A percentile compares a stretch with the other conserved stretches of the same genome.
Conservation (phyloP, 2,329 filamentous ascomycete species). For the Hymenoscyphus infarciens region DNA sequence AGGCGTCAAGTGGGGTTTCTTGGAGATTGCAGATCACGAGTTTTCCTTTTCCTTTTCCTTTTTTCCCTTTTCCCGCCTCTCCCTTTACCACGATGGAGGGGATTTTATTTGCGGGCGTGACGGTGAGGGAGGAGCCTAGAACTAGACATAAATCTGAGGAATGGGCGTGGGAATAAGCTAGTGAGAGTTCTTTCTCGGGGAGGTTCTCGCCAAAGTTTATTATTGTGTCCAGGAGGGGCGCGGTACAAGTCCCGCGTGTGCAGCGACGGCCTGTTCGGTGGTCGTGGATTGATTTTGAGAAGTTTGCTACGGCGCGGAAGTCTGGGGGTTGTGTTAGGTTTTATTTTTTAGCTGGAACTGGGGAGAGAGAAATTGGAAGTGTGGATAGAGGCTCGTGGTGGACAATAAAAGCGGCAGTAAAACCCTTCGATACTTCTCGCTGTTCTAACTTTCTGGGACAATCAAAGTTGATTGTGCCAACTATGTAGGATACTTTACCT, state of each 20-base stretch:
- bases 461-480: too few species aligned
- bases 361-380: too few species aligned
- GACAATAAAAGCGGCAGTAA: too few species aligned
- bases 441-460: too few species aligned
- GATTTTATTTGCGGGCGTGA: conserved; percentile 42
- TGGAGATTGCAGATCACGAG: conserved; percentile 47
- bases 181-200: conserved; percentile 33
- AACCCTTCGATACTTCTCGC: too few species aligned
- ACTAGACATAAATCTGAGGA: conserved; percentile 45
- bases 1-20: conserved; percentile 40
- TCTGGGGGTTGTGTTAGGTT: conserved; percentile 39
- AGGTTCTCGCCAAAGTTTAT: conserved; percentile 44
- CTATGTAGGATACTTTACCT: too few species aligned
- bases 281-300: conserved; percentile 42
- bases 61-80: conserved; percentile 7
- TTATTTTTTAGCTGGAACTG: too few species aligned
- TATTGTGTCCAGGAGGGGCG: conserved; percentile 42
- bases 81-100: conserved; percentile 31
- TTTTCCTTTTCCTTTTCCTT: conserved; percentile 33
- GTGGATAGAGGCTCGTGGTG: too few species aligned
- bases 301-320: conserved; percentile 43
- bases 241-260: conserved; percentile 35
- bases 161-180: conserved; percentile 38
- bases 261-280: conserved; percentile 47
- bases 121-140: conserved; percentile 44